These are phyloP conservation scores for Rhodamnia rubescens DNA, from an alignment of 345 rosid species.

Conservation along the genomic window DNA sequence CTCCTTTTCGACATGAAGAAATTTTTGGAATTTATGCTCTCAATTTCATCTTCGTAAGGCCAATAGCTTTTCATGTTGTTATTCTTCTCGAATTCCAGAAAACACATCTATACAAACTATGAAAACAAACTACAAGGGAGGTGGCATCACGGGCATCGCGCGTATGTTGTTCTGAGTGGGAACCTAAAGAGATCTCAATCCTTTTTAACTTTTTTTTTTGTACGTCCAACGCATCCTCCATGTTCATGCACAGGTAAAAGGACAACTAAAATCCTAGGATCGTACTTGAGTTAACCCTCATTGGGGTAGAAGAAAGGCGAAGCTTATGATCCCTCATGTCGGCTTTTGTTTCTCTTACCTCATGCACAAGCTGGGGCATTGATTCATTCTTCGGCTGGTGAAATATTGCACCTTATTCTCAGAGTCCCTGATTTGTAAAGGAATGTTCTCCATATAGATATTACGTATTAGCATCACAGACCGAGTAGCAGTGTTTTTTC, in stretches of 20 bases:
- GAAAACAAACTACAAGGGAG: background rate
- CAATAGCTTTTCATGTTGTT: background rate
- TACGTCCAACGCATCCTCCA: background rate
- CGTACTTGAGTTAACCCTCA: background rate
- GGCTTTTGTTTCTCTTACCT: background rate
- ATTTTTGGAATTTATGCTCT: background rate
- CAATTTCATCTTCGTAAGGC: background rate
- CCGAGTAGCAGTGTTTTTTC: background rate
- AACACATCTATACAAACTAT: background rate
- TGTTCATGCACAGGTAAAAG: background rate
- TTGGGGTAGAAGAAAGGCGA: background rate
- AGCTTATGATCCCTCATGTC: too few species aligned
- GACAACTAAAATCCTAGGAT: background rate
- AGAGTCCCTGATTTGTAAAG: background rate
- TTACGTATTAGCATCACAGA: background rate
- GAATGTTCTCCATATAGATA: background rate
- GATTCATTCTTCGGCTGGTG: background rate
- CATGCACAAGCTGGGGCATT: background rate
- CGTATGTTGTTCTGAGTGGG: background rate
- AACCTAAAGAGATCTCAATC: background rate
- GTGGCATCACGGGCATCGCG: background rate
- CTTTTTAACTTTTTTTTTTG: background rate
- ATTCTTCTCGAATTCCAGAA: background rate
- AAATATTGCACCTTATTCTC: background rate
- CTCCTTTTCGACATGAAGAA: background rate